A percentile compares a stretch with the other conserved stretches of the same genome.
phyloP scores from a whole-genome alignment of 306 rosid species.

The Arachis hypogaea region DNA sequence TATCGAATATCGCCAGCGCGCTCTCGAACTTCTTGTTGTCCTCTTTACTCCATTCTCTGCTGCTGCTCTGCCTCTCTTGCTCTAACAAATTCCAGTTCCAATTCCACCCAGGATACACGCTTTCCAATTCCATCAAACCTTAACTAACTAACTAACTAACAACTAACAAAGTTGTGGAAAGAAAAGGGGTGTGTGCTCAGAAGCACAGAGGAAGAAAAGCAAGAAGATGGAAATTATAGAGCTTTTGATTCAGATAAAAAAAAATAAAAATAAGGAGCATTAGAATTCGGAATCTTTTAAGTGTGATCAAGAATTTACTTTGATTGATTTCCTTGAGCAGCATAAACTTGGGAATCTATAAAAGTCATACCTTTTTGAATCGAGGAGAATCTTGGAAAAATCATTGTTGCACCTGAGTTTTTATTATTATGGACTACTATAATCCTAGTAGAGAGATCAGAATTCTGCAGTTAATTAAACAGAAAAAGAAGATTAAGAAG shows the following conservation, averaged over 20 bases:
- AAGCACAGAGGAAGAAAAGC: conserved; percentile 22
- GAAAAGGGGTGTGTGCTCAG: conserved; percentile 12
- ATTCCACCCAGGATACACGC: conserved; percentile 53
- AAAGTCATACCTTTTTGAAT: conserved; percentile 75
- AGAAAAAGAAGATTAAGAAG: not conserved
- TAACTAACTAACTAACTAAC: conserved; percentile 23
- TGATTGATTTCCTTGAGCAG: conserved; percentile 31
- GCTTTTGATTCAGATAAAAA: conserved; percentile 43
- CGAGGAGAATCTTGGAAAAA: conserved; percentile 69
- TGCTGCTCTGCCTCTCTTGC: conserved; percentile 44
- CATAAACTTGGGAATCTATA: conserved; percentile 62
- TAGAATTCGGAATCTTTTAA: conserved; percentile 59
- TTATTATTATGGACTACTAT: conserved; percentile 12
- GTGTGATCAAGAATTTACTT: conserved; percentile 70
- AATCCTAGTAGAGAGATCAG: conserved; percentile 9
- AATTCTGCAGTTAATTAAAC: conserved; percentile 4
- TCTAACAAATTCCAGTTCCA: conserved; percentile 54
- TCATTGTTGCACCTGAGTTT: conserved; percentile 36
- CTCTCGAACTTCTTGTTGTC: conserved; percentile 91
- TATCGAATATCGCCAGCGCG: conserved; percentile 80
- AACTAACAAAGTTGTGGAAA: conserved; percentile 18
- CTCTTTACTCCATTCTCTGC: conserved; percentile 80
- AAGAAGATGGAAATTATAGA: conserved; percentile 27
- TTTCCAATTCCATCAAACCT: conserved; percentile 62
- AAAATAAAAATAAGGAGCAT: conserved; percentile 27